phyloP scores from a whole-genome alignment of 75 land plant species.

The Pseudotsuga menziesii region DNA sequence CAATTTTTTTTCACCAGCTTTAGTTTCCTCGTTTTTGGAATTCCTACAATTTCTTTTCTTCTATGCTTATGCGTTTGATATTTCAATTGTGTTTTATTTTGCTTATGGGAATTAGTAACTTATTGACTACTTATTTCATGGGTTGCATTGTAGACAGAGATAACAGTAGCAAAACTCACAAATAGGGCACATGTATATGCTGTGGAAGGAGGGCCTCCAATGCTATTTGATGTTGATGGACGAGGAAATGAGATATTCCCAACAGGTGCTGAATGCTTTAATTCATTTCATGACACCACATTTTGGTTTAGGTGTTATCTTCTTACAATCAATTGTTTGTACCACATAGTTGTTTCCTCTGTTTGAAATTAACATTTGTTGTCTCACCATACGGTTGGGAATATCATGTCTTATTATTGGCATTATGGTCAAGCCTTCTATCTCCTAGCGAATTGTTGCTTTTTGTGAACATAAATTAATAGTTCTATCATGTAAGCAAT shows the following conservation, averaged over 20 bases:
- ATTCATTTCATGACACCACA: neutral
- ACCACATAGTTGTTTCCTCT: neutral
- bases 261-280: conserved; percentile 45
- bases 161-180: conserved; percentile 59
- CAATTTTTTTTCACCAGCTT: no score
- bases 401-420: no score
- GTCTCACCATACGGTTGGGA: no score
- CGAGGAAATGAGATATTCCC: conserved; percentile 74
- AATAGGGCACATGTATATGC: conserved; percentile 67
- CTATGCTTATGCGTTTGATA: neutral
- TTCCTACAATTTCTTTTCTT: no score
- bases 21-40: no score
- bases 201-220: conserved; percentile 71
- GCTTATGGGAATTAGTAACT: neutral
- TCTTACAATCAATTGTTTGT: neutral
- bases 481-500: no score
- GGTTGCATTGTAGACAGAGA: conserved; percentile 42
- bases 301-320: neutral
- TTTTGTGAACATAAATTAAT: no score
- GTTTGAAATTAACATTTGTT: neutral
- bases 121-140: conserved; percentile 5
- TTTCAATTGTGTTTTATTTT: neutral
- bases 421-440: no score
- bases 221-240: conserved; percentile 87
- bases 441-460: no score